Percentiles rank a stretch among this genome's conserved stretches.
phyloP scores from a whole-genome alignment of 83 land plant genomes.

The Picea mariana region DNA sequence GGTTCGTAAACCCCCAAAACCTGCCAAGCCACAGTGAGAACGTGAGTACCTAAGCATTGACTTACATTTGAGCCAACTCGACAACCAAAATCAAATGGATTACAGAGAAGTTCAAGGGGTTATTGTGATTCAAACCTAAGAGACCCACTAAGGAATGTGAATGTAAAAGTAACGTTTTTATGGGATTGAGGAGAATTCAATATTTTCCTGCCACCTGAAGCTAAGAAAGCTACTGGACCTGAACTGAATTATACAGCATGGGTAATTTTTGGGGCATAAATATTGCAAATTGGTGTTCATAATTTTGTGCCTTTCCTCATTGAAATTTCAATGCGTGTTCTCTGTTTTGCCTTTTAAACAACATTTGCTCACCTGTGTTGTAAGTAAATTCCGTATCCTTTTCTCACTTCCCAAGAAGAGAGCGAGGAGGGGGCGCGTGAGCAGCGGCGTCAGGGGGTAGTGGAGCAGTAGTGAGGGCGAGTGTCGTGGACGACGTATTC shows the following conservation, averaged over 20 bases:
- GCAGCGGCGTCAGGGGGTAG: constrained; percentile 2
- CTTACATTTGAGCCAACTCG: not conserved
- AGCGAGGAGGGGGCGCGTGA: constrained; percentile 15
- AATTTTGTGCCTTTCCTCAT: too few species aligned
- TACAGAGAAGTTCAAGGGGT: not conserved
- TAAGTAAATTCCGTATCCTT: not conserved
- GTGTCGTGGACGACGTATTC: constrained; percentile 1
- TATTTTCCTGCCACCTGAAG: not conserved
- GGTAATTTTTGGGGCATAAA: not conserved
- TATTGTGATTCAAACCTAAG: not conserved
- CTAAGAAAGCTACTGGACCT: not conserved
- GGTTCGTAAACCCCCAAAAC: not conserved
- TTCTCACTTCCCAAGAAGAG: constrained; percentile 4
- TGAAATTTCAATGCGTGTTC: not conserved
- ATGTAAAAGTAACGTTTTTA: too few species aligned
- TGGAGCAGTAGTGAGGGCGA: not conserved
- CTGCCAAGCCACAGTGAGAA: not conserved
- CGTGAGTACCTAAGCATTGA: not conserved
- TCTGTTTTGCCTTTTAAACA: not conserved
- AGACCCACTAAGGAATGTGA: not conserved
- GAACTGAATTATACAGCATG: not conserved
- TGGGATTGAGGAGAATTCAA: not conserved
- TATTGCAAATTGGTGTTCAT: not conserved
- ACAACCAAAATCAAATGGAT: not conserved
- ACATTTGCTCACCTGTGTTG: constrained; percentile 8